Evolutionary conservation across 75 land plant species (phyloP).

Genomic region (Cryptomeria japonica): DNA sequence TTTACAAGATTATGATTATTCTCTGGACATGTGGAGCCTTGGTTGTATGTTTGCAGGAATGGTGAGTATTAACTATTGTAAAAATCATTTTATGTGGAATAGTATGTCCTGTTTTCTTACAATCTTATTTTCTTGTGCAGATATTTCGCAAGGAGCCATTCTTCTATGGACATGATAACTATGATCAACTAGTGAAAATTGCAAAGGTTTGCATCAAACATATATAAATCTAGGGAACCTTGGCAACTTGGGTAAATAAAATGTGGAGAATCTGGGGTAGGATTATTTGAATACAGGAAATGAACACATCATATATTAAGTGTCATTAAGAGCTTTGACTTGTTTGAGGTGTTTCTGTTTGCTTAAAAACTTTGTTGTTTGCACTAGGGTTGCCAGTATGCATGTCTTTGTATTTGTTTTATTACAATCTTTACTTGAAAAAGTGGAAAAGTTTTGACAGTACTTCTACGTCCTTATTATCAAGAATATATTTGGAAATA

Average conservation of each 20-base stretch:
- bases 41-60: slow-evolving; percentile 82
- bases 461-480: neutral
- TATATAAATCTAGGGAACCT: neutral
- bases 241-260: neutral
- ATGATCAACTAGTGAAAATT: slow-evolving; percentile 66
- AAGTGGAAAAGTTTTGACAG: neutral
- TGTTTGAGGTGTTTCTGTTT: neutral
- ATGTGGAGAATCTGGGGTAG: neutral
- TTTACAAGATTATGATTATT: slow-evolving; percentile 68
- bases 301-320: neutral
- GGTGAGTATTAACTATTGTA: slow-evolving; percentile 25
- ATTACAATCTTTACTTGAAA: neutral
- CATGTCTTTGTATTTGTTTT: neutral
- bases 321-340: neutral
- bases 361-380: no score
- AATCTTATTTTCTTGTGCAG: slow-evolving; percentile 22
- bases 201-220: slow-evolving; percentile 41
- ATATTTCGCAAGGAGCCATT: slow-evolving; percentile 73
- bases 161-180: slow-evolving; percentile 67
- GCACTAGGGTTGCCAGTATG: neutral
- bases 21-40: slow-evolving; percentile 74
- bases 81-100: neutral
- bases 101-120: neutral
- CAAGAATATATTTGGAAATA: neutral
- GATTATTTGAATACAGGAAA: neutral